Base-by-base conservation (phyloP, 371 early-diverging fungal species). In the Mucor saturninus region DNA sequence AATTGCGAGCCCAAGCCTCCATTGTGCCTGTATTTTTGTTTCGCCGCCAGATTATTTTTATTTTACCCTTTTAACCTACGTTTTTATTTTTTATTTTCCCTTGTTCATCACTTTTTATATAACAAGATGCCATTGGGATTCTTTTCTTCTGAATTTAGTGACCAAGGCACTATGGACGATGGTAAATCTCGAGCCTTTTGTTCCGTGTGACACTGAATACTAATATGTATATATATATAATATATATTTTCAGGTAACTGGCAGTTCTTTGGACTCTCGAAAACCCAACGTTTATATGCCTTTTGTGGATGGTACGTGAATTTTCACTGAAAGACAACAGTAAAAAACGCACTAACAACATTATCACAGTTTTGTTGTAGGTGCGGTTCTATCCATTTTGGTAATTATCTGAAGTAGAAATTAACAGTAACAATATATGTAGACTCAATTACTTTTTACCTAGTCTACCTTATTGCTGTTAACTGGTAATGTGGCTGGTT, bases 261-360 rank as follows among this genome's bases (percentile, higher is more conserved):
- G 82, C 62, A 74, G 51, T 81, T 75, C 68, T 79, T 76, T 68
- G 79, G 82, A 45, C 82, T 97, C 50, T 84, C 86, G 49, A 79
- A 91, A 37, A 94, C 88, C 32, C 92, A 95, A 67, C 88, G 97
- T 50, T 81, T 95, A 39, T 94, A 91, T 78, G 97, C 93, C 5
- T 97, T 95, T 77, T 95, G 93, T 72, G 80, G 75, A 35, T 90
- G 90, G 88, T 86, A 81, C 65, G 61, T 56, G 0, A 26, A 21
- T 10, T 30, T 21, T 46, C 2, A 21, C 3, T 21, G 6, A 5
- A 7, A 21, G n/a, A 42, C 10, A 42, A 42, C 42, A 48, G 1
- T 21, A 21, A 21, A 0, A 48, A 26, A 13, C 30, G 28, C 32
- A 15, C 15, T 40, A 8, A 56, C 30, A 11, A 50, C 6, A 21